phyloP scores from a whole-genome alignment of 2,329 filamentous ascomycete species.

The Diaporthe ilicicola region DNA sequence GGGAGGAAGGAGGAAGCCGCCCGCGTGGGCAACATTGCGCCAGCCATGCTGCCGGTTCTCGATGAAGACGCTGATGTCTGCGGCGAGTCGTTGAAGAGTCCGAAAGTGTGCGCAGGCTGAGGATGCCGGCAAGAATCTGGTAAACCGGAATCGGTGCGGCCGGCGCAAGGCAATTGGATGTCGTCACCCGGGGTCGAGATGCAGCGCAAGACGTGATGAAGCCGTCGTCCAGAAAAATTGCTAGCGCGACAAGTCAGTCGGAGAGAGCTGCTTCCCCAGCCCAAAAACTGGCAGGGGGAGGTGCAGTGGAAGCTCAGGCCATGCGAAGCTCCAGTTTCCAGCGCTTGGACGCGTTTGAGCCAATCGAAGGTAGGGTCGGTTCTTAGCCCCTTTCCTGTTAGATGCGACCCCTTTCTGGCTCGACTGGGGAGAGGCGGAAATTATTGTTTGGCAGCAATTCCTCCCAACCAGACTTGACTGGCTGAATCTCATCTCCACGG shows the following conservation, averaged over 20 bases:
- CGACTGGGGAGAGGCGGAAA: conserved; percentile 50
- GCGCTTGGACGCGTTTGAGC: conserved; percentile 21
- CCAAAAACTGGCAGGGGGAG: conserved; percentile 18
- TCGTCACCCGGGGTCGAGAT: background rate
- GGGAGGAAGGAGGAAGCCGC: conserved; percentile 61
- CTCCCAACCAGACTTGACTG: conserved; percentile 33
- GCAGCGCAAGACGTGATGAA: background rate
- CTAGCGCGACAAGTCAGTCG: conserved; percentile 26
- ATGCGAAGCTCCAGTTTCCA: conserved; percentile 11
- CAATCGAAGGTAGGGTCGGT: conserved; percentile 28
- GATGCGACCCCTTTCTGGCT: conserved; percentile 46
- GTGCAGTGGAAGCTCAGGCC: conserved; percentile 17
- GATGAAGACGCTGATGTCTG: background rate
- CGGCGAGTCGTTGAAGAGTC: background rate
- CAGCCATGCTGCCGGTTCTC: conserved; percentile 53
- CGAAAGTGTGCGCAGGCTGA: background rate
- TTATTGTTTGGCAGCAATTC: conserved; percentile 54
- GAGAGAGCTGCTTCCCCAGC: conserved; percentile 21
- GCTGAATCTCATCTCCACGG: conserved; percentile 20
- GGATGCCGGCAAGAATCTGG: no score
- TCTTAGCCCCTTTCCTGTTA: conserved; percentile 34
- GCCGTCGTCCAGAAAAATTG: conserved; percentile 31
- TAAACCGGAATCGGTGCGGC: background rate
- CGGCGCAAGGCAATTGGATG: background rate
- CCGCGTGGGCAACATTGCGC: conserved; percentile 45